phyloP scores from a whole-genome alignment of 345 rosid genomes.

The Euphorbia peplus region DNA sequence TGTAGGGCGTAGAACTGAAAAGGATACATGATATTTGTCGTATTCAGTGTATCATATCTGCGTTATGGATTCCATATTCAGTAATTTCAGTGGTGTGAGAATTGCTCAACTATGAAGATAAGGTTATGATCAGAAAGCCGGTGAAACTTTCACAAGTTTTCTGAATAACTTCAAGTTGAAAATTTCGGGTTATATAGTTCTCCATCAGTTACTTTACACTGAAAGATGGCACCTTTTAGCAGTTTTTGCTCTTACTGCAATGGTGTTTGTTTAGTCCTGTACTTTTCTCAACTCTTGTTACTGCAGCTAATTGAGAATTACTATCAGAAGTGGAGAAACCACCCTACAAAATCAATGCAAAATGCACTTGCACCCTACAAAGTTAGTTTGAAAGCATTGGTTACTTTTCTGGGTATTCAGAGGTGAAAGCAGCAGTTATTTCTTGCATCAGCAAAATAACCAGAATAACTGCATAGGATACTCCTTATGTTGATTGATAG shows the following conservation, averaged over 20 bases:
- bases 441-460: constrained; percentile 95
- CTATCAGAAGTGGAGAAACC: constrained; percentile 83
- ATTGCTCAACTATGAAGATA: neutral
- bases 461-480: constrained; percentile 96
- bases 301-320: constrained; percentile 62
- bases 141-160: neutral
- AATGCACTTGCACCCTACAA: constrained; percentile 61
- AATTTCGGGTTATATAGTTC: neutral
- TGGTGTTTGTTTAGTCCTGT: neutral
- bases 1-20: neutral
- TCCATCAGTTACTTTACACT: neutral
- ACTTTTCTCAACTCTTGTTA: constrained; percentile 1
- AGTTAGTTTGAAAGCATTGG: constrained; percentile 47
- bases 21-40: neutral
- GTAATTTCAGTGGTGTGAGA: neutral
- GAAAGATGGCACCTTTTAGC: neutral
- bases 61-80: neutral
- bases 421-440: constrained; percentile 76
- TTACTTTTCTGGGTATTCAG: constrained; percentile 63
- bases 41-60: neutral
- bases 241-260: neutral
- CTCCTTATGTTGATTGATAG: constrained; percentile 87
- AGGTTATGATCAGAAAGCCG: neutral
- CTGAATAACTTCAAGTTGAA: neutral
- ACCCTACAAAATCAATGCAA: constrained; percentile 62